phyloP scores from a whole-genome alignment of 768 basidiomycete species.

The Crepidotus variabilis region DNA sequence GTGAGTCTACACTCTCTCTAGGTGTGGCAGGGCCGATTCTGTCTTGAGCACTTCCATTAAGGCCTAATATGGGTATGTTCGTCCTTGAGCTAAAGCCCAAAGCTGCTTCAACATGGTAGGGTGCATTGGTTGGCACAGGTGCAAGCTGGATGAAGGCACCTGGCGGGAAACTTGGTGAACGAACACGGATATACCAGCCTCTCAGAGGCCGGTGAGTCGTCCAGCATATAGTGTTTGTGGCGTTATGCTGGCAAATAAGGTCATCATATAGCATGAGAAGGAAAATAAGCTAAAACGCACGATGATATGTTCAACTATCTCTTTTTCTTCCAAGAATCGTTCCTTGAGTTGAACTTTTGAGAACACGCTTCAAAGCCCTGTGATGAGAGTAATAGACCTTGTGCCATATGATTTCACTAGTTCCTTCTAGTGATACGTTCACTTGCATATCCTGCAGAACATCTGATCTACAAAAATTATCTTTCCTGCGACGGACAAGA shows the following conservation, averaged over 20 bases:
- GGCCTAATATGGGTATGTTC: constrained; percentile 23
- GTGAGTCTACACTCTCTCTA: constrained; percentile 12
- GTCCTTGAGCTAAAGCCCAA: constrained; percentile 52
- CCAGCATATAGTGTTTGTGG: constrained; percentile 66
- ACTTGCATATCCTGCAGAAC: constrained; percentile 67
- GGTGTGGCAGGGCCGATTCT: not conserved
- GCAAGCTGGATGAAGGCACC: constrained; percentile 52
- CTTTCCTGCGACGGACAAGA: too few species aligned
- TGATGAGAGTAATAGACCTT: constrained; percentile 42
- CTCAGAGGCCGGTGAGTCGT: constrained; percentile 74
- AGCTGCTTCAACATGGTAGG: constrained; percentile 47
- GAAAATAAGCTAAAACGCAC: constrained; percentile 35
- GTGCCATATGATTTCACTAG: constrained; percentile 64
- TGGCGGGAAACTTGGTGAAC: constrained; percentile 67
- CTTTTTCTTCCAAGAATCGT: constrained; percentile 66
- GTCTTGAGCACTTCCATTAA: constrained; percentile 2
- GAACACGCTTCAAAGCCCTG: not conserved
- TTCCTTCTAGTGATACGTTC: constrained; percentile 56
- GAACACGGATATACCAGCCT: constrained; percentile 83
- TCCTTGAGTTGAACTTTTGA: constrained; percentile 44
- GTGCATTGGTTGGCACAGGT: constrained; percentile 44
- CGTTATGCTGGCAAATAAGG: constrained; percentile 46
- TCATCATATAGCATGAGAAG: not conserved
- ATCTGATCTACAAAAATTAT: constrained; percentile 50
- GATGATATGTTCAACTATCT: constrained; percentile 72